A percentile compares a stretch with the other conserved stretches of the same genome.
These are phyloP conservation scores for Mucor sp. DNA, from an alignment of 371 early-diverging fungal genomes.

Conservation along the genomic window DNA sequence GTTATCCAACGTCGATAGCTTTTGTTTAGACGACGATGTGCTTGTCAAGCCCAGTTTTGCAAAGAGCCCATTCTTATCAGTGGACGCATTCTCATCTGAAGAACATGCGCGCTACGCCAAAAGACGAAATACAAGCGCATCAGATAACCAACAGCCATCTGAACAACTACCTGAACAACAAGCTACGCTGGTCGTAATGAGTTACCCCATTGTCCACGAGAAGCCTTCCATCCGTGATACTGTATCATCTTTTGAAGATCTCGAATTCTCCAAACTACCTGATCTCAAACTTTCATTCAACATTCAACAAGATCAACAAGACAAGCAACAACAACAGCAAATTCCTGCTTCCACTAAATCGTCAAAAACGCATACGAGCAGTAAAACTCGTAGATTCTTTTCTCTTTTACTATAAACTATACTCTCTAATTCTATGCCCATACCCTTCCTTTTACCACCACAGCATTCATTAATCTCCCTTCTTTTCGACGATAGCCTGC, in stretches of 20 bases:
- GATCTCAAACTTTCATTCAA: slow-evolving; percentile 31
- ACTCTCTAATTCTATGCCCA: slow-evolving; percentile 3
- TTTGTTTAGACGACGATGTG: slow-evolving; percentile 23
- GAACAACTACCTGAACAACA: slow-evolving; percentile 11
- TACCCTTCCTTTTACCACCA: slow-evolving; percentile 7
- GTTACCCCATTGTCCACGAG: not conserved
- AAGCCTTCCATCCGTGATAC: not conserved
- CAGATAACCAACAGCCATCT: not conserved
- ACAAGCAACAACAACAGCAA: not conserved
- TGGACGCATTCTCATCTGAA: slow-evolving; percentile 12
- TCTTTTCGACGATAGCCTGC: not conserved
- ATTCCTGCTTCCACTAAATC: slow-evolving; percentile 19
- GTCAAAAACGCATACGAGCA: slow-evolving; percentile 16
- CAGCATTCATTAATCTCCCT: not conserved
- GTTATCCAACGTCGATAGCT: slow-evolving; percentile 43
- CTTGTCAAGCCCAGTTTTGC: slow-evolving; percentile 1
- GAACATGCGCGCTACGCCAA: slow-evolving; percentile 37
- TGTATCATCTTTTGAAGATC: slow-evolving; percentile 16
- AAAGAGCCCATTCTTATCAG: not conserved
- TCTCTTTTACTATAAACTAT: slow-evolving; percentile 27
- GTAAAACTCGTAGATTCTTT: slow-evolving; percentile 35
- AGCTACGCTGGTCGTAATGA: slow-evolving; percentile 33
- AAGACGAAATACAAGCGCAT: slow-evolving; percentile 37
- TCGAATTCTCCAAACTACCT: slow-evolving; percentile 26
- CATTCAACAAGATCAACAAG: slow-evolving; percentile 4